Evolutionary conservation across 768 basidiomycete genomes (phyloP).

Genomic region (Boletus reticuloceps): DNA sequence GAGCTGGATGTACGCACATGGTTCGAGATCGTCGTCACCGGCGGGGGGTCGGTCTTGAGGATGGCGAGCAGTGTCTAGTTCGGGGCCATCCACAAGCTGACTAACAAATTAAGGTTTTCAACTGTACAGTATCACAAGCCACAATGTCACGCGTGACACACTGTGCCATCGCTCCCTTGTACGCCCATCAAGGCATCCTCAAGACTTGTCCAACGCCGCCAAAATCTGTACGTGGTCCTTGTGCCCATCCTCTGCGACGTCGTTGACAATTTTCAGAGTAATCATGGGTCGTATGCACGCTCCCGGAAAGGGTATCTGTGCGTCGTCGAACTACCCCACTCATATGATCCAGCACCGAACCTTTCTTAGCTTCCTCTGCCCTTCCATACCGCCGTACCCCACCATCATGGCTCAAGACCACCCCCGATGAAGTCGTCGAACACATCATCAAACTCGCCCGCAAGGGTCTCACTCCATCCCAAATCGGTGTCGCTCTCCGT

Average conservation of each 20-base stretch:
- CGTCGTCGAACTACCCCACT: slow-evolving; percentile 32
- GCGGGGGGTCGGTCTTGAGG: slow-evolving; percentile 33
- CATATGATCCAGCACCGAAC: slow-evolving; percentile 36
- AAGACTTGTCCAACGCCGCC: neutral
- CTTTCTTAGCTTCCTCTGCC: slow-evolving; percentile 65
- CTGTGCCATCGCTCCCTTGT: slow-evolving; percentile 15
- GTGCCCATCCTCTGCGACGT: slow-evolving; percentile 1
- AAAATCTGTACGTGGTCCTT: slow-evolving; percentile 38
- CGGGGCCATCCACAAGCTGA: slow-evolving; percentile 9
- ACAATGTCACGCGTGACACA: slow-evolving; percentile 31
- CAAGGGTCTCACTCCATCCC: slow-evolving; percentile 96
- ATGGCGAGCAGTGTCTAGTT: neutral
- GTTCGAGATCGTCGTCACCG: slow-evolving; percentile 28
- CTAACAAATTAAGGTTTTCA: slow-evolving; percentile 52
- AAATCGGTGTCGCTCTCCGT: slow-evolving; percentile 97
- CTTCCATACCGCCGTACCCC: slow-evolving; percentile 96
- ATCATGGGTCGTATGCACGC: slow-evolving; percentile 99
- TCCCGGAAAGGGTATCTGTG: slow-evolving; percentile 99
- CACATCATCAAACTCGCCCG: slow-evolving; percentile 97
- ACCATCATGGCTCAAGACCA: slow-evolving; percentile 95
- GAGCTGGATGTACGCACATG: slow-evolving; percentile 19
- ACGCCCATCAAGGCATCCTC: neutral
- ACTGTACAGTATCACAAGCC: slow-evolving; percentile 55
- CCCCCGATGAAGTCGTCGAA: slow-evolving; percentile 92
- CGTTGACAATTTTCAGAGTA: slow-evolving; percentile 31